phyloP scores from a whole-genome alignment of 73 alveolate genomes.

The Durusdinium trenchii region DNA sequence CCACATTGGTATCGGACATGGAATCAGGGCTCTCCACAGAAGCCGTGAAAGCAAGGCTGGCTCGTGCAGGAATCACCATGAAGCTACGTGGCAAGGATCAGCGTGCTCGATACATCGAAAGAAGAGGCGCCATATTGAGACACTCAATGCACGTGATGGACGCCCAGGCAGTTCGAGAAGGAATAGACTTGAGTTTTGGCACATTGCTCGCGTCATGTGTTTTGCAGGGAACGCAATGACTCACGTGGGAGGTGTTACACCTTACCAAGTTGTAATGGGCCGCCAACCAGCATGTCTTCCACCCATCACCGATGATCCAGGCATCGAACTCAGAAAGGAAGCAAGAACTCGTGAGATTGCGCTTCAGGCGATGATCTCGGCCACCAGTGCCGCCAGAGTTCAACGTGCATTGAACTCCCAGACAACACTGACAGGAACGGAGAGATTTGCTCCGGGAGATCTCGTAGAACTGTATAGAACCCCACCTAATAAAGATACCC shows the following conservation, averaged over 20 bases:
- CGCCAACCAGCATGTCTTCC: constrained; percentile 37
- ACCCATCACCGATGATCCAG: not conserved
- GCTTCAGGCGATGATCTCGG: constrained; percentile 9
- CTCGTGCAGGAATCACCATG: not conserved
- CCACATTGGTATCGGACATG: not conserved
- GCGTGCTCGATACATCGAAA: constrained; percentile 12
- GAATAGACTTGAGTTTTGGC: not conserved
- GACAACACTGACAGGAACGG: not conserved
- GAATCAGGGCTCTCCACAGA: constrained; percentile 4
- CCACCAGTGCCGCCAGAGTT: not conserved
- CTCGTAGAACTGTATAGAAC: not conserved
- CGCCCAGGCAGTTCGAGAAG: not conserved
- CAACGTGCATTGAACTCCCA: not conserved
- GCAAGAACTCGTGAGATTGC: not conserved
- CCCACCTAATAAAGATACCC: not conserved
- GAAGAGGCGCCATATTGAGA: not conserved
- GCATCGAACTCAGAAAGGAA: not conserved
- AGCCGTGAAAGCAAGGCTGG: not conserved
- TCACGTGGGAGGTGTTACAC: constrained; percentile 30
- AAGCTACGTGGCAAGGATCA: not conserved
- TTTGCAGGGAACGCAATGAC: constrained; percentile 23
- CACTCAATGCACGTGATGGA: not conserved
- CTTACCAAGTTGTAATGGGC: constrained; percentile 27
- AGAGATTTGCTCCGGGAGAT: not conserved
- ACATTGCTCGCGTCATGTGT: not conserved